These are phyloP conservation scores for Entomortierella chlamydospora DNA, from an alignment of 192 early-diverging fungal species.

Conservation along the genomic window DNA sequence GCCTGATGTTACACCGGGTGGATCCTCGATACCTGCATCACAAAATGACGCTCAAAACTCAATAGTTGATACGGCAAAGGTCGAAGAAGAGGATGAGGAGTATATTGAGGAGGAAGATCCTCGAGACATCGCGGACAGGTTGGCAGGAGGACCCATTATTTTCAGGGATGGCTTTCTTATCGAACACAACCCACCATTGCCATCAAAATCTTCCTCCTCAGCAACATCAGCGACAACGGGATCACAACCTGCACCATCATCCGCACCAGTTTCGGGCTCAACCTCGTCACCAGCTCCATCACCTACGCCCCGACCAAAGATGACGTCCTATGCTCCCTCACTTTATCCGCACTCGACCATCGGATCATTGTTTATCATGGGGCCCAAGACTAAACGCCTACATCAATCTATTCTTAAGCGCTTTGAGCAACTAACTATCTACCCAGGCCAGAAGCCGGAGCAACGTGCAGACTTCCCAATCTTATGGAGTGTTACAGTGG, in stretches of 20 bases:
- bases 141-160: constrained; percentile 36
- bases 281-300: constrained; percentile 19
- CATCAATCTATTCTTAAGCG: constrained; percentile 42
- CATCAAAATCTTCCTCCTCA: constrained; percentile 21
- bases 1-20: not conserved
- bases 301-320: constrained; percentile 10
- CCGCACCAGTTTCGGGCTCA: constrained; percentile 58
- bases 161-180: constrained; percentile 64
- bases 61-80: not conserved
- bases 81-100: not conserved
- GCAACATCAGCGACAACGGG: constrained; percentile 40
- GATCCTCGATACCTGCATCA: not conserved
- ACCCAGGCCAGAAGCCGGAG: constrained; percentile 43
- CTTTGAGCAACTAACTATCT: constrained; percentile 41
- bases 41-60: not conserved
- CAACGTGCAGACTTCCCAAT: constrained; percentile 45
- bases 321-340: constrained; percentile 63
- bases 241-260: too few species aligned
- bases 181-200: constrained; percentile 50
- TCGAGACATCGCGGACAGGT: constrained; percentile 36
- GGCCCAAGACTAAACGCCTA: constrained; percentile 52
- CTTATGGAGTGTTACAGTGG: constrained; percentile 48
- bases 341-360: constrained; percentile 70
- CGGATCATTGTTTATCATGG: constrained; percentile 72
- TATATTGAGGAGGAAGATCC: constrained; percentile 48